Conservation (phyloP, 768 basidiomycete species). For the Auricularia sp. region DNA sequence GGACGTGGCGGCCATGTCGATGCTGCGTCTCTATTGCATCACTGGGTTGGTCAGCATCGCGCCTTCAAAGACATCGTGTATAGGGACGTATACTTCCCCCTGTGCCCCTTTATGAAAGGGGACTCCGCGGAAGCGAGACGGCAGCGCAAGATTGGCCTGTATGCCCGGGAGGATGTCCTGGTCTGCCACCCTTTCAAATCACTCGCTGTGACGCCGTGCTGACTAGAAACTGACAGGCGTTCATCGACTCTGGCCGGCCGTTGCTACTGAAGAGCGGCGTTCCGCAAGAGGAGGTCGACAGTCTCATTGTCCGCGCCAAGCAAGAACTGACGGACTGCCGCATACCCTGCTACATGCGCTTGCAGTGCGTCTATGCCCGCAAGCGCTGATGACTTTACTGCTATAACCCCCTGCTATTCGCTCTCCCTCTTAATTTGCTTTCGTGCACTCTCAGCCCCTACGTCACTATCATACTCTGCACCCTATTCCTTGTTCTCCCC, state of each 20-base stretch:
- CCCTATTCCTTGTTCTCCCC: no score
- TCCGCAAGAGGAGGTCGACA: slow-evolving; percentile 39
- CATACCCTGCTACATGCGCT: slow-evolving; percentile 39
- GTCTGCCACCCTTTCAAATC: background rate
- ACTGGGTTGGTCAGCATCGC: slow-evolving; percentile 45
- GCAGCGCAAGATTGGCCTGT: slow-evolving; percentile 2
- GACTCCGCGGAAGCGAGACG: slow-evolving; percentile 47
- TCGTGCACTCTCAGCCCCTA: no score
- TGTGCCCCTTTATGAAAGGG: slow-evolving; percentile 35
- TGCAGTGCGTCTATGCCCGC: slow-evolving; percentile 54
- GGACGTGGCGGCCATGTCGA: slow-evolving; percentile 52
- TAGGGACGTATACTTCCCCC: slow-evolving; percentile 53
- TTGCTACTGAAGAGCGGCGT: slow-evolving; percentile 57
- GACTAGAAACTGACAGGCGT: slow-evolving; percentile 32
- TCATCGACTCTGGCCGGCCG: slow-evolving; percentile 56
- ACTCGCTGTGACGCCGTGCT: background rate
- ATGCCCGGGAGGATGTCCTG: slow-evolving; percentile 3
- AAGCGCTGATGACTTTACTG: slow-evolving; percentile 20
- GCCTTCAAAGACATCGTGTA: slow-evolving; percentile 50
- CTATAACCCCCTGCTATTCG: no score
- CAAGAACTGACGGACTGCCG: slow-evolving; percentile 40
- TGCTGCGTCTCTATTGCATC: slow-evolving; percentile 44
- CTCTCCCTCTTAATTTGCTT: no score
- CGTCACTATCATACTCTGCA: no score
- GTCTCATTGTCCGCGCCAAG: slow-evolving; percentile 41